Evolutionary conservation across 805 yeast species (phyloP).

Genomic region (Yarrowia sp.): DNA sequence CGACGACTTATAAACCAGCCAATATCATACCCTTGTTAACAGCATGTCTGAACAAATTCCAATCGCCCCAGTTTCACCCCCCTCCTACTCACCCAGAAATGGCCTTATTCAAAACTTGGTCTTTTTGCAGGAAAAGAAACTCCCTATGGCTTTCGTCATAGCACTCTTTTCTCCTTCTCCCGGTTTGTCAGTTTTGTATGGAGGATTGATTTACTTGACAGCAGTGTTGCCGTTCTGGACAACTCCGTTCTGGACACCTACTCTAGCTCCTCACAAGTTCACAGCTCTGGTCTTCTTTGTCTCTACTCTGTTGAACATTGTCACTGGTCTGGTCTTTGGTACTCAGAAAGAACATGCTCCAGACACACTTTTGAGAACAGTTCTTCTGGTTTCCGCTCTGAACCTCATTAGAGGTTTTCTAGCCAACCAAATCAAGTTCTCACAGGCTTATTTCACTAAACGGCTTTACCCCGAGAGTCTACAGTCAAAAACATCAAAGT

Average conservation of each 20-base stretch:
- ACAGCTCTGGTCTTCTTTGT: not conserved
- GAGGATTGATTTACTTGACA: not conserved
- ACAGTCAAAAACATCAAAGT: not conserved
- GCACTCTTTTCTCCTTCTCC: not conserved
- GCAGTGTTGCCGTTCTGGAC: not conserved
- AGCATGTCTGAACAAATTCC: not conserved
- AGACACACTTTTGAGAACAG: not conserved
- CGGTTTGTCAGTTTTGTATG: no score
- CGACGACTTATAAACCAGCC: no score
- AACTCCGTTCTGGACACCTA: not conserved
- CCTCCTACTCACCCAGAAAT: not conserved
- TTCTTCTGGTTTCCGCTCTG: not conserved
- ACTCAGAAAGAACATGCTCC: no score
- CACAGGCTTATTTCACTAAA: slow-evolving; percentile 1
- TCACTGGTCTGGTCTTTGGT: no score
- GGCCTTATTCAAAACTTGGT: slow-evolving; percentile 1
- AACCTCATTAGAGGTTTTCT: not conserved
- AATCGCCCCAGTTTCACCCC: no score
- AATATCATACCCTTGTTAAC: not conserved
- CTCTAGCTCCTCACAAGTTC: not conserved
- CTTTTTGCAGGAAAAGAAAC: not conserved
- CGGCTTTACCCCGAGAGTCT: not conserved
- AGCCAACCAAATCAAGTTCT: slow-evolving; percentile 5
- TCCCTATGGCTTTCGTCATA: not conserved
- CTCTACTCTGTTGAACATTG: not conserved